Base-by-base conservation (phyloP, 768 basidiomycete genomes). In the Suillus subalutaceus region DNA sequence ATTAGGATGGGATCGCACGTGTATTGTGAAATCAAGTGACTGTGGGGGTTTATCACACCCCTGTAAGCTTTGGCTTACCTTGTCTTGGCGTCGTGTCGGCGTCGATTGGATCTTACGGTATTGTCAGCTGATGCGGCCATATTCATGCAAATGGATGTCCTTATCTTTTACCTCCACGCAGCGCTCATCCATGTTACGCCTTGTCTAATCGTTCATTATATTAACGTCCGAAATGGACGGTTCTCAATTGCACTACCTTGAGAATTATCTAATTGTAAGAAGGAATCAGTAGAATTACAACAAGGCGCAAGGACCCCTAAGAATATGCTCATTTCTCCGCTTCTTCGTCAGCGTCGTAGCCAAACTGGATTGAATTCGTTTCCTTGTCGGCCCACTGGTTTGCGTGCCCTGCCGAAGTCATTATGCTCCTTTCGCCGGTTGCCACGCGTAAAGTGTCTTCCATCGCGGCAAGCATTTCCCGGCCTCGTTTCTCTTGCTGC, bases 311-410 rank as follows among this genome's bases (percentile, higher is more conserved):
- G 55, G 46, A 12, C 43, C 69, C 38, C 68, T 63, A 53, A 50
- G 65, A 18, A 60, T 52, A 35, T 72, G 66, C 1, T 80, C 82
- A 88, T 63, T 70, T 70, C 55, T 87, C 83, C 7, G 81, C 85
- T 43, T 77, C 85, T 12, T 35, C 73, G 55, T 88, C 86, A 0
- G 85, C 84, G 65, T 88, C 86, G 66, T 88, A 87, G 16, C 80
- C 79, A 73, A 87, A 88, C 69, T 84, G 82, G 6, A 68, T 69
- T 43, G 57, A 65, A 62, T 74, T 87, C 79, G 86, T 86, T 61
- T 72, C 74, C 70, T 78, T 80, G 71, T 89, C 87, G 6, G 86
- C 85, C 87, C 87, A 88, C 67, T 85, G 80, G 67, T 88, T 88
- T 64, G 79, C 77, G 68, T 82, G 86, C 32, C 78, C 78, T 18